Conservation (phyloP, 1,284 basidiomycete genomes). For the Ustilago loliicola region DNA sequence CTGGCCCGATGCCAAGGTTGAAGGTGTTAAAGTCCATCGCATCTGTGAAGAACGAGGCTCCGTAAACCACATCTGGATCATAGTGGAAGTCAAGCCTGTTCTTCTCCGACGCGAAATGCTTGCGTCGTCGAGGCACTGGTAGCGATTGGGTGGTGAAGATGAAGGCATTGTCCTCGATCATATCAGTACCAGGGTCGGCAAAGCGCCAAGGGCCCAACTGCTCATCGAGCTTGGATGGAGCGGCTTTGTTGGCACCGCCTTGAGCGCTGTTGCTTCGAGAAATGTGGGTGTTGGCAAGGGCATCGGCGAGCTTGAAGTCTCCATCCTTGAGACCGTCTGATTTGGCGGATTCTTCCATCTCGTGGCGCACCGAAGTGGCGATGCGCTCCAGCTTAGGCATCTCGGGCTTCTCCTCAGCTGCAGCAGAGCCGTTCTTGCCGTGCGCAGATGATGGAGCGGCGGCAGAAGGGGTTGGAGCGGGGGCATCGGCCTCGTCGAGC, state of each 20-base stretch:
- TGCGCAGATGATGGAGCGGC: constrained; percentile 8
- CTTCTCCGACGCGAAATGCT: constrained; percentile 69
- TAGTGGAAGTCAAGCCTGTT: constrained; percentile 67
- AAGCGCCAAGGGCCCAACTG: constrained; percentile 71
- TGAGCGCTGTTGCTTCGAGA: constrained; percentile 24
- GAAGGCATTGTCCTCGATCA: constrained; percentile 72
- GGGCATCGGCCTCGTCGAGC: constrained; percentile 28
- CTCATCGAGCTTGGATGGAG: constrained; percentile 53
- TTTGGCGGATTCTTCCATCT: constrained; percentile 61
- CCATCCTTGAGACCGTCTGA: constrained; percentile 61
- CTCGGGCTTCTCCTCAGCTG: constrained; percentile 24
- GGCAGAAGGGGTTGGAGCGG: constrained; percentile 28
- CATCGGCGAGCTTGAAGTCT: constrained; percentile 66
- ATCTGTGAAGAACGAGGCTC: constrained; percentile 64
- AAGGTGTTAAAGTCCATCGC: constrained; percentile 67
- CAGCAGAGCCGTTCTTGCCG: neutral
- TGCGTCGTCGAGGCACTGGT: constrained; percentile 69
- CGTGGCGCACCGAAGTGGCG: constrained; percentile 51
- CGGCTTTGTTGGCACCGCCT: neutral
- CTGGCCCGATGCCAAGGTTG: constrained; percentile 62
- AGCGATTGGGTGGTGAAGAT: constrained; percentile 70
- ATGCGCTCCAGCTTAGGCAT: constrained; percentile 57
- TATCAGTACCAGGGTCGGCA: constrained; percentile 69
- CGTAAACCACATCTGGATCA: constrained; percentile 69
- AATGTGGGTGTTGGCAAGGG: constrained; percentile 48